Conservation (phyloP, 2,329 filamentous ascomycete genomes). For the Periglandula ipomoeae region DNA sequence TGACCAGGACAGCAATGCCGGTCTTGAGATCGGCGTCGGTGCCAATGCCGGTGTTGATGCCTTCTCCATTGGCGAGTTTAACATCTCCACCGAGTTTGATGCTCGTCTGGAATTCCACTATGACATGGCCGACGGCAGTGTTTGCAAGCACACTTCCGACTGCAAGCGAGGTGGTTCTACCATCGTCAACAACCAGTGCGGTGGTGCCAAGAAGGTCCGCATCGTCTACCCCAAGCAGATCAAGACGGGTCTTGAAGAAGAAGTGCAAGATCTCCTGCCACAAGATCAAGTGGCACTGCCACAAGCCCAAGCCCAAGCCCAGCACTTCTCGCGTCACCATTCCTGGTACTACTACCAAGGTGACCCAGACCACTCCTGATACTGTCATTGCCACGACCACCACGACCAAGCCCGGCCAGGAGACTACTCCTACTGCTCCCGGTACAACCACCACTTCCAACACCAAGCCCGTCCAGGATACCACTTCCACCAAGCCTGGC, state of each 20-base stretch:
- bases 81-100: conserved; percentile 66
- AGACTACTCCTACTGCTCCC: conserved; percentile 11
- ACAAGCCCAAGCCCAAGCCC: conserved; percentile 15
- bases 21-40: conserved; percentile 50
- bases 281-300: conserved; percentile 55
- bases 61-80: conserved; percentile 69
- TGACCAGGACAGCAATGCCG: conserved; percentile 32
- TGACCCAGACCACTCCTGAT: not conserved
- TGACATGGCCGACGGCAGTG: conserved; percentile 71
- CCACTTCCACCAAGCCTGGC: conserved; percentile 6
- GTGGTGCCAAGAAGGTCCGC: conserved; percentile 75
- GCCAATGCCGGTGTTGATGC: conserved; percentile 24
- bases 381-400: not conserved
- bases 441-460: conserved; percentile 9
- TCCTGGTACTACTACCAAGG: not conserved
- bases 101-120: conserved; percentile 80
- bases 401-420: conserved; percentile 4
- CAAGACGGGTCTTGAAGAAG: conserved; percentile 31
- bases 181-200: conserved; percentile 80
- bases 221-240: conserved; percentile 57
- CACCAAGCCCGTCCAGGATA: not conserved
- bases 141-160: conserved; percentile 66
- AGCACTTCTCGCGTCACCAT: not conserved
- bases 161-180: conserved; percentile 61
- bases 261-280: conserved; percentile 50